Percentiles rank a stretch among this genome's conserved stretches.
Evolutionary conservation across 192 early-diverging fungal species (phyloP).

Genomic region (Jimgerdemannia flammicorona): DNA sequence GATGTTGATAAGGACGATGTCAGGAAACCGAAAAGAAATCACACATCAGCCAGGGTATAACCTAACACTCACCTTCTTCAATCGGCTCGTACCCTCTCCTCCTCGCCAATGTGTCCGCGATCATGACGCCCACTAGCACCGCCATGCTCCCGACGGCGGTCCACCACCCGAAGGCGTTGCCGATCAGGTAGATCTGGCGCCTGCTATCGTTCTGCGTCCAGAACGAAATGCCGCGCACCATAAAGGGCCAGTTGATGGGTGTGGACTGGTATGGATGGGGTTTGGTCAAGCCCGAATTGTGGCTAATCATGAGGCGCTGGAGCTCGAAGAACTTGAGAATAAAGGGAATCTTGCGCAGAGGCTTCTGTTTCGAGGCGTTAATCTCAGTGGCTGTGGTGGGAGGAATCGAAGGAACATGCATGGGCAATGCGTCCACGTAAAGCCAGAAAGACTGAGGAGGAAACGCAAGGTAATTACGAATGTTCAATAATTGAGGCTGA

Average conservation of each 20-base stretch:
- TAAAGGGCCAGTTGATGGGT: conserved; percentile 87
- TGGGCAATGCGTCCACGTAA: neutral
- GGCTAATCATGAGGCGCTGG: conserved; percentile 83
- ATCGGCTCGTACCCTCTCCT: conserved; percentile 71
- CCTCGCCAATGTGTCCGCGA: conserved; percentile 66
- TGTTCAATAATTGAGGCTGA: too few relatives aligned
- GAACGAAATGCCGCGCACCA: conserved; percentile 85
- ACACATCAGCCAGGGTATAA: neutral
- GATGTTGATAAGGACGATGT: conserved; percentile 28
- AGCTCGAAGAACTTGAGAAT: conserved; percentile 84
- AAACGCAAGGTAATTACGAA: neutral
- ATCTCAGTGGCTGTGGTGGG: conserved; percentile 30
- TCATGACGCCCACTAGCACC: conserved; percentile 54
- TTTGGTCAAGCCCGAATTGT: conserved; percentile 86
- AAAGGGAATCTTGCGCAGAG: conserved; percentile 58
- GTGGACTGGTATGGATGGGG: conserved; percentile 87
- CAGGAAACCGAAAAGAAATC: neutral
- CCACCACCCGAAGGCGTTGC: conserved; percentile 92
- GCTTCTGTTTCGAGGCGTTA: conserved; percentile 46
- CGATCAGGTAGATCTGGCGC: conserved; percentile 86
- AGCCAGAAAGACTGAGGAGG: neutral
- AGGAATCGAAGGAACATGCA: neutral
- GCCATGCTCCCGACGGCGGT: conserved; percentile 54
- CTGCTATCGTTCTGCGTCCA: conserved; percentile 76
- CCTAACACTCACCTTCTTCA: conserved; percentile 35